Evolutionary conservation across 192 early-diverging fungal species (phyloP), one percentile per base, ranked within the genome.

Genomic region (Chytriomyces sp.): DNA sequence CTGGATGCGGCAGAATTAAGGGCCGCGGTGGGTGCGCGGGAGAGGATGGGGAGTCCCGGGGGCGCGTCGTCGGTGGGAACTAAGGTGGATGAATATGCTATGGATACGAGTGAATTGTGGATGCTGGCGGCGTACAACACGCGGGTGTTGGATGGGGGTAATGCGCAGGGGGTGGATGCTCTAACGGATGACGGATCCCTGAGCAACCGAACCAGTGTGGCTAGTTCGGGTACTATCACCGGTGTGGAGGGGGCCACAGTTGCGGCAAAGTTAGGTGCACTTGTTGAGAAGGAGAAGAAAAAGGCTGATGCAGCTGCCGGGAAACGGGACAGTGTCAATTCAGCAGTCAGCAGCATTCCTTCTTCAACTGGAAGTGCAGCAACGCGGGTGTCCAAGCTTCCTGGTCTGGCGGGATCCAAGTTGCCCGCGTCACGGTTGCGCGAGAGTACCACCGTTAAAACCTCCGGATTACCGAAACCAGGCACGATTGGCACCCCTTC

Each of bases 41-140:
- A 12, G 6, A 7, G 6, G 26, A 64, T 17, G 17, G n/a, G n/a
- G n/a, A 39, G 8, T 44, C 28, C 40, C 6, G n/a, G n/a, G n/a
- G 7, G 25, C 3, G 25, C n/a, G 1, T 34, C 39, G 49, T 44
- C 62, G 5, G 33, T 37, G 17, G 10, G 33, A 37, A 32, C 30
- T 26, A 14, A 28, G 12, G 36, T n/a, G 12, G 32, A 68, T n/a
- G 65, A 68, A 8, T 68, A 68, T 34, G 34, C 44, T 32, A n/a
- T 68, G 7, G 65, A 68, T n/a, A 22, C 52, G n/a, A 56, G 22
- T 34, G 65, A 68, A 55, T 34, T 68, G 22, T 68, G 65, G 65
- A 68, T 68, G 65, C 52, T 53, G 52, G 65, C 65, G 8, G 44
- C 65, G 7, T 68, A 55, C 53, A 68, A 68, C 44, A 68, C 34